Conservation (phyloP, 306 rosid genomes). For the Benincasa hispida region DNA sequence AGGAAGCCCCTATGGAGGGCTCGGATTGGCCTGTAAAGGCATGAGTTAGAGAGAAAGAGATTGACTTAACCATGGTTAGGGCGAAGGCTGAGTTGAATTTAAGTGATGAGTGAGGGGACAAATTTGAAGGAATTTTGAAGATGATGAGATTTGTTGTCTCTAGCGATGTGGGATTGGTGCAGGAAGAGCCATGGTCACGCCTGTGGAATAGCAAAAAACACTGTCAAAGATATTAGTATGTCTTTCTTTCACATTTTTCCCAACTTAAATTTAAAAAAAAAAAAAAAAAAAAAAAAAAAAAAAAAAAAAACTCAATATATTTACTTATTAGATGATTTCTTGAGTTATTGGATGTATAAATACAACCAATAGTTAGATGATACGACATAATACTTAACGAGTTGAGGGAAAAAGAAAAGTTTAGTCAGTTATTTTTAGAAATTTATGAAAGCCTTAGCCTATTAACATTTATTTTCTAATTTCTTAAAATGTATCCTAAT, state of each 20-base stretch:
- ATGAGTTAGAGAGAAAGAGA: conserved; percentile 33
- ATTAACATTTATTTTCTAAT: too few species aligned
- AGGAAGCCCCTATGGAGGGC: conserved; percentile 53
- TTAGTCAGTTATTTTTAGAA: too few species aligned
- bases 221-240: conserved; percentile 92
- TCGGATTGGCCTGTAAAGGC: conserved; percentile 5
- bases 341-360: too few species aligned
- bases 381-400: too few species aligned
- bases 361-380: too few species aligned
- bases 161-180: conserved; percentile 86
- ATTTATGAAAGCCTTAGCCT: too few species aligned
- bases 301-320: too few species aligned
- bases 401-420: too few species aligned
- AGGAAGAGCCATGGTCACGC: conserved; percentile 83
- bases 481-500: too few species aligned
- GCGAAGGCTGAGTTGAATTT: conserved; percentile 27
- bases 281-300: too few species aligned
- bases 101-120: conserved; percentile 21
- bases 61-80: conserved; percentile 99
- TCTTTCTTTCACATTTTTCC: not conserved
- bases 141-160: conserved; percentile 5
- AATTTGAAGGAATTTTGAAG: conserved; percentile 18
- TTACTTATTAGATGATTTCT: too few species aligned
- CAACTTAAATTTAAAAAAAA: too few species aligned
- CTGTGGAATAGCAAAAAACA: conserved; percentile 99